Evolutionary conservation across 2,329 filamentous ascomycete genomes (phyloP), one percentile per base, ranked within the genome.

Genomic region (Coniochaeta hoffmannii): DNA sequence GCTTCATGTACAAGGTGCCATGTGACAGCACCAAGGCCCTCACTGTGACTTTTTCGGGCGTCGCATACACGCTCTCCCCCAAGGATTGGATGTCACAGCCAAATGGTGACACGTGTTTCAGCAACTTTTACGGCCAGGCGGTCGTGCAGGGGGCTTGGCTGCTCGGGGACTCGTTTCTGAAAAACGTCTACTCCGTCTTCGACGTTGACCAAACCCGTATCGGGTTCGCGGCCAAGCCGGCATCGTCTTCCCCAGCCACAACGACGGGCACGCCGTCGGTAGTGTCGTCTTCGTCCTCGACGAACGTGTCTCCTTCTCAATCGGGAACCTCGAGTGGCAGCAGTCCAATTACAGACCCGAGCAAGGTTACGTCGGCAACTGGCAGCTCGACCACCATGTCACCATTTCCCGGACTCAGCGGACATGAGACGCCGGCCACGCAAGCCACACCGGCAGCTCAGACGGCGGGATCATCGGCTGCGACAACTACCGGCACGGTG

Each of bases 101-200:
- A 54, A 63, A 63, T 52, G 65, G 71, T n/a, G 77, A 75, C 28
- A 68, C 68, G 28, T 87, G 84, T 65, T 78, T 82, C 17, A 92
- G 88, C 67, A 91, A 89, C 63, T 81, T 96, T 34, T 86, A 90
- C 54, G 88, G 87, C 1, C 78, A 83, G 26, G 80, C 87, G 65
- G 82, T 89, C 14, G 85, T 90, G 50, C 71, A 76, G 1, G 76
- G 74, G 62, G 63, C 84, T 28, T 96, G 90, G 90, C 76, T 96
- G n/a, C 71, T 96, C 1, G 91, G 91, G 1, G 90, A 91, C 61
- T 82, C 87, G 1, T 96, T 96, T 63, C 72, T 96, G 58, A 96
- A 95, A 74, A 96, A 95, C 62, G 90, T 96, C 15, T 96, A 96
- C 66, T 77, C 83, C 1, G 86, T 94, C 24, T 96, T 95, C 67